These are phyloP conservation scores for Ceratobasidium sp. DNA, from an alignment of 1,284 basidiomycete species.

Conservation along the genomic window DNA sequence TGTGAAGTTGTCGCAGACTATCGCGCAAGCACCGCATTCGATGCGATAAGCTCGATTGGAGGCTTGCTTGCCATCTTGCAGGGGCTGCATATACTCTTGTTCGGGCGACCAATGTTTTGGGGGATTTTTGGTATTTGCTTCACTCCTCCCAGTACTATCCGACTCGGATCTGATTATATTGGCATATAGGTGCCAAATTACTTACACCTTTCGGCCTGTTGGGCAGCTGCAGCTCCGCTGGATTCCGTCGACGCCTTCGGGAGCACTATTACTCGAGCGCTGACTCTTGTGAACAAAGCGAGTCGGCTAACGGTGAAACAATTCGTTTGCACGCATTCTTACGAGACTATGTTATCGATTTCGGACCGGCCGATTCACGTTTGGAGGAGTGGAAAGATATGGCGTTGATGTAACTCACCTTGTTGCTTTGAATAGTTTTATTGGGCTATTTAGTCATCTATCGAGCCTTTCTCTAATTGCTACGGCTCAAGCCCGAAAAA, in stretches of 20 bases:
- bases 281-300: background rate
- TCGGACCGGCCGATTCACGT: background rate
- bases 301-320: background rate
- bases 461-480: too few relatives aligned
- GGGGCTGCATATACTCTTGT: slow-evolving; percentile 7
- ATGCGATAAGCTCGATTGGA: background rate
- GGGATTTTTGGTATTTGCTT: slow-evolving; percentile 1
- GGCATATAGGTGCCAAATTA: background rate
- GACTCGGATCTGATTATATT: background rate
- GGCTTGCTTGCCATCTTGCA: slow-evolving; percentile 10
- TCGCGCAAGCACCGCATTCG: slow-evolving; percentile 18
- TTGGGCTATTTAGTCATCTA: too few relatives aligned
- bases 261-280: background rate
- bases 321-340: slow-evolving; percentile 1
- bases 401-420: too few relatives aligned
- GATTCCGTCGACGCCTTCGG: background rate
- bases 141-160: too few relatives aligned
- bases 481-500: too few relatives aligned
- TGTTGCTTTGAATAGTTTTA: too few relatives aligned
- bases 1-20: slow-evolving; percentile 18
- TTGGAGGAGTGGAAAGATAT: too few relatives aligned
- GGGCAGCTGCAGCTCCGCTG: background rate
- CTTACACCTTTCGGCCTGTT: slow-evolving; percentile 2
- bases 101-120: slow-evolving; percentile 19
- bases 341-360: slow-evolving; percentile 19